Evolutionary conservation across 768 basidiomycete genomes (phyloP), one percentile per base, ranked within the genome.

Genomic region (Mycena vitilis): DNA sequence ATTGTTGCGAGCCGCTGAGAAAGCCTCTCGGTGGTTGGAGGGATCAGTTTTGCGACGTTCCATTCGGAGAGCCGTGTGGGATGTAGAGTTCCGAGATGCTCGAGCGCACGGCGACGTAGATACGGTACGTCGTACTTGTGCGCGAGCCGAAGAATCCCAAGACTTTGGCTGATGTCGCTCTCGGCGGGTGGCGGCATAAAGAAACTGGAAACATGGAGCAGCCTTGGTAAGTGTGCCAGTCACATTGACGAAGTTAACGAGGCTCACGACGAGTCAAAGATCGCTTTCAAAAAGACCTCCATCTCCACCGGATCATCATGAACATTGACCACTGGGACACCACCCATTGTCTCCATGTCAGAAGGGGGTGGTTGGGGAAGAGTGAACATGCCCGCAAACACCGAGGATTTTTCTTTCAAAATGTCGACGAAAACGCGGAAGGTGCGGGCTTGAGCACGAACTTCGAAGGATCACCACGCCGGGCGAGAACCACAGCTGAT

Each of bases 61-160:
- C 58, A 65, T 30, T 16, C 55, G 1, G 37, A 18, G 1, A 65
- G 55, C 11, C 18, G 30, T 7, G 63, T 58, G 16, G 63, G 55
- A 34, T 30, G 52, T 2, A 36, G 25, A 8, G 55, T 2, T 2
- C 10, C 45, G 2, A 65, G 55, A 10, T 65, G 63, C n/a, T 65
- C 38, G 20, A 65, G 63, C 5, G 63, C 54, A 5, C 63, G 55
- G n/a, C 63, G 57, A 5, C 56, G 64, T 0, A 65, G 57, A 30
- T 60, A 66, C 0, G 57, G 58, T 0, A 60, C 49, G 18, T 66
- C 58, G 51, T 66, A 66, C 37, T 66, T 66, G 44, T 66, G 48
- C 1, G 57, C 30, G 0, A 66, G 58, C 0, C 58, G 65, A 22
- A 66, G 58, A 13, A 66, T 60, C 7, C 42, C 53, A 4, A 67